A percentile compares a stretch with the other conserved stretches of the same genome.
Evolutionary conservation across 2,329 filamentous ascomycete genomes (phyloP).

Genomic region (Arthrinium phaeospermum): DNA sequence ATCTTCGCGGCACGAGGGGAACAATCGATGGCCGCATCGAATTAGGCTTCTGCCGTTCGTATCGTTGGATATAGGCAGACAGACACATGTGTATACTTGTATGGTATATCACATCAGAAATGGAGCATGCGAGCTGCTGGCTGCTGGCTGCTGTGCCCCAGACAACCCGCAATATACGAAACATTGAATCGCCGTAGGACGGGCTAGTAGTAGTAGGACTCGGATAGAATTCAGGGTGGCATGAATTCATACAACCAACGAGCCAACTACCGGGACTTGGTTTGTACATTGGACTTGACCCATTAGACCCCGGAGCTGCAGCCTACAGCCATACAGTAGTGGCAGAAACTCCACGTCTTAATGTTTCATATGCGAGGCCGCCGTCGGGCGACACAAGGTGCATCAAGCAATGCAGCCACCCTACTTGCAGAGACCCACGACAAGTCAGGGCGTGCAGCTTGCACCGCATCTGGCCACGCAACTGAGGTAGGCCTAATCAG

Average conservation of each 20-base stretch:
- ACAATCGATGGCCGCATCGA: background rate
- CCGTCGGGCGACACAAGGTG: conserved; percentile 9
- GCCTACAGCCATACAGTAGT: background rate
- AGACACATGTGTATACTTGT: background rate
- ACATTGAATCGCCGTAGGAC: background rate
- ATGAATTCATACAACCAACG: background rate
- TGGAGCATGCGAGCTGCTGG: no score
- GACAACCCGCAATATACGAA: background rate
- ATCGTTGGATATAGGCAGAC: background rate
- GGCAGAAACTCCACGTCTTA: conserved; percentile 7
- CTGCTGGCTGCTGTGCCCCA: background rate
- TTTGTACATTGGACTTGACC: background rate
- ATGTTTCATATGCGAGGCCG: background rate
- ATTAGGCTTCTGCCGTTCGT: background rate
- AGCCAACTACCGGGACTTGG: background rate
- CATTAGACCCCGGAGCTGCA: background rate
- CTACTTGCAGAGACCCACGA: conserved; percentile 13
- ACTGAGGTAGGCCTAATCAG: background rate
- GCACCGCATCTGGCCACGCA: conserved; percentile 4
- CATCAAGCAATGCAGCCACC: conserved; percentile 16
- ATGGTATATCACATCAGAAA: background rate
- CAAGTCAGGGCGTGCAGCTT: conserved; percentile 1
- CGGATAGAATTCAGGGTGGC: background rate
- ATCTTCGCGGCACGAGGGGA: background rate
- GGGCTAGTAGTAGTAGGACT: background rate